A percentile compares a stretch with the other conserved stretches of the same genome.
These are phyloP conservation scores for Nemania diffusa DNA, from an alignment of 2,329 filamentous ascomycete species.

Conservation along the genomic window DNA sequence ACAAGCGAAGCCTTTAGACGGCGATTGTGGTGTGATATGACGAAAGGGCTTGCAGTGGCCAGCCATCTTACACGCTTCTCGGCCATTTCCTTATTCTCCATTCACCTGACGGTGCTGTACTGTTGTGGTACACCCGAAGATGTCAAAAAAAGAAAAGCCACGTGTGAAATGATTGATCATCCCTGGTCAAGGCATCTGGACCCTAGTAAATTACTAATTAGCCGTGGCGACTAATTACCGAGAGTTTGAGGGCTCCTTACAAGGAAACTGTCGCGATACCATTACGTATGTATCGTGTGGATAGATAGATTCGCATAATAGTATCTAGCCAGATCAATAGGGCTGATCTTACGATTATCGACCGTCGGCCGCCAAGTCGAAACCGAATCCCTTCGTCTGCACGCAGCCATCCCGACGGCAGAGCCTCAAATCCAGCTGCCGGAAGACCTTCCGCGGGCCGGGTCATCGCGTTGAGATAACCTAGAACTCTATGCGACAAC, in stretches of 20 bases:
- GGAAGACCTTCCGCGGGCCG: slow-evolving; percentile 31
- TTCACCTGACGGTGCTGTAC: too few species aligned
- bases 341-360: not conserved
- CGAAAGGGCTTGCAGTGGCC: slow-evolving; percentile 25
- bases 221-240: not conserved
- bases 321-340: not conserved
- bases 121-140: not conserved
- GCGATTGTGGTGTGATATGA: slow-evolving; percentile 18
- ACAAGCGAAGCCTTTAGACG: not conserved
- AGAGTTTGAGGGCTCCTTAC: not conserved
- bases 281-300: not conserved
- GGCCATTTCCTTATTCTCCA: too few species aligned
- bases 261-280: not conserved
- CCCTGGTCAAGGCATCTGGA: not conserved
- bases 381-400: not conserved
- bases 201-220: not conserved
- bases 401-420: slow-evolving; percentile 20
- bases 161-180: slow-evolving; percentile 17
- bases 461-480: slow-evolving; percentile 26
- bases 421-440: slow-evolving; percentile 32
- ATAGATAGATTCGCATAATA: too few species aligned
- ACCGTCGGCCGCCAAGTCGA: not conserved
- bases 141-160: slow-evolving; percentile 12
- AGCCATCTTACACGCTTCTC: not conserved
- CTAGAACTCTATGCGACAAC: slow-evolving; percentile 11